phyloP scores from a whole-genome alignment of 2,329 filamentous ascomycete genomes.

The Fusarium graminum region DNA sequence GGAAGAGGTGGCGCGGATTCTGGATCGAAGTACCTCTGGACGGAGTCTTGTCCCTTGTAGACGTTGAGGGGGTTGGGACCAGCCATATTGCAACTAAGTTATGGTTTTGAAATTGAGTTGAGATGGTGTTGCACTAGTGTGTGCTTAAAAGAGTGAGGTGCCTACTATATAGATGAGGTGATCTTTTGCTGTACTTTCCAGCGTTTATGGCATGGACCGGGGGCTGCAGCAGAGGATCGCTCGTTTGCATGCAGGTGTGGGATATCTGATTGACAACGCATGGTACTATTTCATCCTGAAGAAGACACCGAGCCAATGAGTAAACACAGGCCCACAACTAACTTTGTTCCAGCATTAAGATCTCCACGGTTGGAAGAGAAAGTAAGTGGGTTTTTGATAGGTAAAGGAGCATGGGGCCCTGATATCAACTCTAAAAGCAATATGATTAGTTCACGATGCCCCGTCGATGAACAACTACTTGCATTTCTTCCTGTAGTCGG shows the following conservation, averaged over 20 bases:
- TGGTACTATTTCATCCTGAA: background rate
- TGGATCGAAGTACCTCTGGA: slow-evolving; percentile 71
- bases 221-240: slow-evolving; percentile 10
- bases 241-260: slow-evolving; percentile 11
- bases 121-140: background rate
- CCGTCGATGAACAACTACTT: slow-evolving; percentile 1
- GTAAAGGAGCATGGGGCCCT: background rate
- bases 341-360: background rate
- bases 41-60: slow-evolving; percentile 68
- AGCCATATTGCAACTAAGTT: slow-evolving; percentile 37
- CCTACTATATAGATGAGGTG: slow-evolving; percentile 5
- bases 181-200: background rate
- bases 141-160: background rate
- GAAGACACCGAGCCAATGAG: slow-evolving; percentile 11
- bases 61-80: slow-evolving; percentile 61
- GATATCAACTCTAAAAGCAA: background rate
- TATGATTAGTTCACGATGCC: background rate
- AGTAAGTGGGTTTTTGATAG: background rate
- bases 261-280: slow-evolving; percentile 16
- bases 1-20: slow-evolving; percentile 69
- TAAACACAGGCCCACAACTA: background rate
- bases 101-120: background rate
- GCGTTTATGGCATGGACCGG: background rate
- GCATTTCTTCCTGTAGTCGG: background rate
- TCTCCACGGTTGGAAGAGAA: slow-evolving; percentile 7